phyloP scores from a whole-genome alignment of 116 monocot genomes.

The Papilionanthe hybrid region DNA sequence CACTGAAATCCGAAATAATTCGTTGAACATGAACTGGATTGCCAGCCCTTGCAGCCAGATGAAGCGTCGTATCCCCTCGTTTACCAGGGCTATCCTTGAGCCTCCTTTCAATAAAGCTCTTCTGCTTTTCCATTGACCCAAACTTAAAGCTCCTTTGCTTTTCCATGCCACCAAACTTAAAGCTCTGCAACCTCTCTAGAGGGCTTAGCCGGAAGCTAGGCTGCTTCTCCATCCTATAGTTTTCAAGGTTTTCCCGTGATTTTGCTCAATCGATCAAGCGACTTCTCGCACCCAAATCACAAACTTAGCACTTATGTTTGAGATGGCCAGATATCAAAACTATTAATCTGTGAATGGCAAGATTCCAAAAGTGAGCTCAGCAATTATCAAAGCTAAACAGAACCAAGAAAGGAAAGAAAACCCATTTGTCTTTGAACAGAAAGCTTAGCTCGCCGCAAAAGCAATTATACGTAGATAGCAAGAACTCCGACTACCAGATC shows the following conservation, averaged over 20 bases:
- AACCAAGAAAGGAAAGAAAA: neutral
- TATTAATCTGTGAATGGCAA: neutral
- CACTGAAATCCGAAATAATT: slow-evolving; percentile 36
- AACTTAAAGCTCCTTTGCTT: slow-evolving; percentile 20
- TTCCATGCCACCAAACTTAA: slow-evolving; percentile 3
- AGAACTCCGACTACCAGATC: neutral
- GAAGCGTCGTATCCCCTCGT: slow-evolving; percentile 67
- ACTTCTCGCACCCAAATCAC: neutral
- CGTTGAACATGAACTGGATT: slow-evolving; percentile 44
- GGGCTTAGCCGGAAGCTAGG: slow-evolving; percentile 32
- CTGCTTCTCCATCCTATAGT: slow-evolving; percentile 45
- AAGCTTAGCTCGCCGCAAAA: neutral
- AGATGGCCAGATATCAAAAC: neutral
- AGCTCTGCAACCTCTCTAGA: slow-evolving; percentile 39
- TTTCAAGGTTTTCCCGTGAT: neutral
- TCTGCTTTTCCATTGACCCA: slow-evolving; percentile 27
- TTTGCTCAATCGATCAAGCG: neutral
- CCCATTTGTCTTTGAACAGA: neutral
- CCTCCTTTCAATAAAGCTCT: slow-evolving; percentile 42
- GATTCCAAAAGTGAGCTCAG: neutral
- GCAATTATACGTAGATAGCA: neutral
- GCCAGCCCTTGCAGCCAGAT: slow-evolving; percentile 67
- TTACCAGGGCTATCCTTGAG: slow-evolving; percentile 62
- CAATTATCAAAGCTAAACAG: neutral
- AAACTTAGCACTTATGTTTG: neutral